Base-by-base conservation (phyloP, 306 rosid genomes). In the Astragalus membranaceus region DNA sequence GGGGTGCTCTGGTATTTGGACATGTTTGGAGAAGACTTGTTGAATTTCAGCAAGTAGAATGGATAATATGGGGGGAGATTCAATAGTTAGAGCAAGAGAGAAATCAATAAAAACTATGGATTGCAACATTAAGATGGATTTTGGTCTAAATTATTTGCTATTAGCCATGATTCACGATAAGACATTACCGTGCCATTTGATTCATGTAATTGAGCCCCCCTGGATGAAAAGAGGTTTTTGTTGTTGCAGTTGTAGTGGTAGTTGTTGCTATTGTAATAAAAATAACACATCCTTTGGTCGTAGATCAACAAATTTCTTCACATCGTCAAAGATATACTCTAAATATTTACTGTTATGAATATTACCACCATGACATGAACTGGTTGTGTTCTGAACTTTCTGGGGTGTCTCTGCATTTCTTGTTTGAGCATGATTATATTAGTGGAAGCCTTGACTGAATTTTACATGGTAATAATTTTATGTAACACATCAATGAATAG, bases 391-490 rank as follows among this genome's bases (percentile, higher is more conserved):
- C 46, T 67, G 17, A 26, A 49, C 12, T 14, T 47, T 60, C 30
- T 46, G 12, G 50, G 63, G 7, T 62, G 47, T 53, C 68, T 48
- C 56, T 56, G 47, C 56, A 36, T 42, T 49, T 69, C 37, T 23
- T 13, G 29, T 68, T 73, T 39, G 64, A 41, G 70, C 70, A 39
- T 44, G 33, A 67, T 67, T 48, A 60, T 39, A 30, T 64, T 48
- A 13, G 74, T 63, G 43, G 60, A 26, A 67, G 26, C 7, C 0
- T 36, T 37, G 1, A 44, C 32, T 60, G 52, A 43, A 20, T 37
- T 72, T 46, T 52, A 70, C 51, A 12, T 29, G 52, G 59, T 71
- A 42, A 44, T 75, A 47, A 9, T 54, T 20, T 51, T 20, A 39
- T 16, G 58, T 52, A 42, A 78, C 14, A 16, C 75, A 50, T 74